Conservation (phyloP, 495 filamentous ascomycete species). For the Penicillium longicatenatum region DNA sequence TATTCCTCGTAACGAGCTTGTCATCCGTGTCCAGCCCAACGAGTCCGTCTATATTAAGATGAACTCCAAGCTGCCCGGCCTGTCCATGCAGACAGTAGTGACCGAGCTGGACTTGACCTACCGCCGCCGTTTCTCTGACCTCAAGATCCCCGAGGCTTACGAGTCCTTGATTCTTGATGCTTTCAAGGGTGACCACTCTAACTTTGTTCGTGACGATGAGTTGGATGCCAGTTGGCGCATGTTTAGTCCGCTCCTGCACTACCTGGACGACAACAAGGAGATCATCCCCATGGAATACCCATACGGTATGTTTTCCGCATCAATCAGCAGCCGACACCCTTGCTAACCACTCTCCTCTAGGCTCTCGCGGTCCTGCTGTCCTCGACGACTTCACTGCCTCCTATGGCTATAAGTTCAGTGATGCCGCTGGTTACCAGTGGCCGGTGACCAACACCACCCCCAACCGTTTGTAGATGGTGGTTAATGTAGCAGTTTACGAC, state of each 20-base stretch:
- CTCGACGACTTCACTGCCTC: slow-evolving; percentile 97
- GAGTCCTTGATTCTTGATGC: slow-evolving; percentile 97
- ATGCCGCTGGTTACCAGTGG: slow-evolving; percentile 96
- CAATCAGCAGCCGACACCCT: not conserved
- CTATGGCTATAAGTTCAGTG: slow-evolving; percentile 98
- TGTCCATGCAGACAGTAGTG: slow-evolving; percentile 99
- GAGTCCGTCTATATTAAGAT: slow-evolving; percentile 99
- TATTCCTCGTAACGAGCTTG: slow-evolving; percentile 97
- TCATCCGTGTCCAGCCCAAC: slow-evolving; percentile 99
- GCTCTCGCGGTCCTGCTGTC: slow-evolving; percentile 93
- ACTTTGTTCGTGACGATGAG: slow-evolving; percentile 99
- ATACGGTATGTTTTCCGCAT: slow-evolving; percentile 69
- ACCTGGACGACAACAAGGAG: slow-evolving; percentile 98
- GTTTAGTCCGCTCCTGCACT: slow-evolving; percentile 96
- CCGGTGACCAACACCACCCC: slow-evolving; percentile 63
- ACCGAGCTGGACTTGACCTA: slow-evolving; percentile 99
- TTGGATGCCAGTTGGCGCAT: slow-evolving; percentile 98
- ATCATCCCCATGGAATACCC: slow-evolving; percentile 99
- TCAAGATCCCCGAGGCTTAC: slow-evolving; percentile 99
- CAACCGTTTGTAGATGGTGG: slow-evolving; percentile 65
- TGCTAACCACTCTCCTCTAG: slow-evolving; percentile 42
- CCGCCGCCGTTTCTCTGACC: slow-evolving; percentile 95
- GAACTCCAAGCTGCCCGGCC: slow-evolving; percentile 98
- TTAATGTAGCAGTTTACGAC: slow-evolving; percentile 27
- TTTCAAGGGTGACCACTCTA: slow-evolving; percentile 98